Evolutionary conservation across 805 yeast genomes (phyloP).

Genomic region (Yamadazyma endophytica): DNA sequence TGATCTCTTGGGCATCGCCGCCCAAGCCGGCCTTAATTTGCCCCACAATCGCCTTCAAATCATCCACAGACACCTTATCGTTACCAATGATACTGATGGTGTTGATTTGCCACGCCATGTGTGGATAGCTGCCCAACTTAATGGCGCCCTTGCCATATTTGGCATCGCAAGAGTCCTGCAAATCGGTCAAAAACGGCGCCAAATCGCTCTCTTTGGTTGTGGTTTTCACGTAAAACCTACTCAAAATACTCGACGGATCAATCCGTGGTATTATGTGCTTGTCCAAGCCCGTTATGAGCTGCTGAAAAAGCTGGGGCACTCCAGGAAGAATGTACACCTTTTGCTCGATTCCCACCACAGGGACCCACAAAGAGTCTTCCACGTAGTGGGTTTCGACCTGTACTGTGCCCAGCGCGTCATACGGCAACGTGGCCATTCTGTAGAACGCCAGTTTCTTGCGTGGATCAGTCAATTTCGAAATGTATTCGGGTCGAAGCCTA

Average conservation of each 20-base stretch:
- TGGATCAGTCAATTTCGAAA: slow-evolving; percentile 23
- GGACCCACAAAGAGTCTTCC: slow-evolving; percentile 71
- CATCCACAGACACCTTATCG: slow-evolving; percentile 20
- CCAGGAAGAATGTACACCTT: slow-evolving; percentile 79
- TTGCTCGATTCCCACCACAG: slow-evolving; percentile 63
- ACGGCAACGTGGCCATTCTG: slow-evolving; percentile 79
- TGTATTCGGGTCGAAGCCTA: slow-evolving; percentile 34
- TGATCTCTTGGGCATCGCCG: slow-evolving; percentile 52
- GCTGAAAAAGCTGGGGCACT: slow-evolving; percentile 68
- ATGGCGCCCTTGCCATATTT: slow-evolving; percentile 32
- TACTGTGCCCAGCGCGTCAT: slow-evolving; percentile 10
- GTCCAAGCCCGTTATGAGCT: slow-evolving; percentile 45
- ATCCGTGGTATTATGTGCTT: slow-evolving; percentile 28
- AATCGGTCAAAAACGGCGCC: slow-evolving; percentile 55
- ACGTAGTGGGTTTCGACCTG: slow-evolving; percentile 39
- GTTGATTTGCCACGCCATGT: slow-evolving; percentile 55
- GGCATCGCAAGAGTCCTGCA: slow-evolving; percentile 42
- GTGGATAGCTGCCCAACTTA: slow-evolving; percentile 86
- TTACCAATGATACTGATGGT: slow-evolving; percentile 76
- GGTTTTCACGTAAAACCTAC: slow-evolving; percentile 62
- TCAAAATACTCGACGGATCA: slow-evolving; percentile 9
- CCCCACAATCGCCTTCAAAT: slow-evolving; percentile 42
- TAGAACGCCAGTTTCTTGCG: slow-evolving; percentile 58
- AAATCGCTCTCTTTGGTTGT: slow-evolving; percentile 57
- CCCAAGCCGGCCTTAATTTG: slow-evolving; percentile 43